A percentile compares a stretch with the other conserved stretches of the same genome.
Conservation (phyloP, 495 filamentous ascomycete species). For the Penicillium manginii region DNA sequence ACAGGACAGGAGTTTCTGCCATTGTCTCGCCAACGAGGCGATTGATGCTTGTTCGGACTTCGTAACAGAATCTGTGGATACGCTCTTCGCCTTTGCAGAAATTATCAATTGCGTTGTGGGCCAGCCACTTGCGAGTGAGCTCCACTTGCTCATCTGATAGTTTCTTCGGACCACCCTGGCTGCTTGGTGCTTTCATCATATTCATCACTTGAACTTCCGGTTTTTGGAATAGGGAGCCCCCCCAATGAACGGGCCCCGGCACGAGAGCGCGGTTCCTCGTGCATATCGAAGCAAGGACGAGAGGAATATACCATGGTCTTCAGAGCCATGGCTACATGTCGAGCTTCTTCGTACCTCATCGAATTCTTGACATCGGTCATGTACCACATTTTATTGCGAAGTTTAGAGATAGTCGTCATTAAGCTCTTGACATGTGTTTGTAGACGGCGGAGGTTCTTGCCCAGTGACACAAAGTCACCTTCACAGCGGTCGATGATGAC, state of each 20-base stretch:
- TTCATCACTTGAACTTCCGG: slow-evolving; percentile 88
- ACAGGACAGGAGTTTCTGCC: slow-evolving; percentile 84
- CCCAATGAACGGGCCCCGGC: slow-evolving; percentile 50
- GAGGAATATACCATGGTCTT: slow-evolving; percentile 80
- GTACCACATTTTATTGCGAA: slow-evolving; percentile 97
- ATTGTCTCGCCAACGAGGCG: slow-evolving; percentile 87
- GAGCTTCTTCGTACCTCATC: slow-evolving; percentile 84
- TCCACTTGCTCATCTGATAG: slow-evolving; percentile 95
- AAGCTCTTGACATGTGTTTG: slow-evolving; percentile 40
- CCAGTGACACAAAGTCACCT: slow-evolving; percentile 41
- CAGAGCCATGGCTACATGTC: slow-evolving; percentile 81
- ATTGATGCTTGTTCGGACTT: slow-evolving; percentile 83
- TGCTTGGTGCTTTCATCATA: slow-evolving; percentile 77
- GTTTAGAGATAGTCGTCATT: slow-evolving; percentile 39
- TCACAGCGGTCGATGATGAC: slow-evolving; percentile 49
- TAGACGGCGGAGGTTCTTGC: slow-evolving; percentile 41
- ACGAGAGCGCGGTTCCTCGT: slow-evolving; percentile 51
- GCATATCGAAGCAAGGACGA: slow-evolving; percentile 43
- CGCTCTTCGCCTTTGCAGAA: slow-evolving; percentile 95
- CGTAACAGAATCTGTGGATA: slow-evolving; percentile 91
- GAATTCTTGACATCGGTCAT: slow-evolving; percentile 95
- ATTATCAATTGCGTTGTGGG: slow-evolving; percentile 81
- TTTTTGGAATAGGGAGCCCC: slow-evolving; percentile 73
- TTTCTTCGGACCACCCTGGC: slow-evolving; percentile 90
- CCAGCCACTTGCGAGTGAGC: slow-evolving; percentile 82